Base-by-base conservation (phyloP, 768 basidiomycete species). In the Boletellus sp. region DNA sequence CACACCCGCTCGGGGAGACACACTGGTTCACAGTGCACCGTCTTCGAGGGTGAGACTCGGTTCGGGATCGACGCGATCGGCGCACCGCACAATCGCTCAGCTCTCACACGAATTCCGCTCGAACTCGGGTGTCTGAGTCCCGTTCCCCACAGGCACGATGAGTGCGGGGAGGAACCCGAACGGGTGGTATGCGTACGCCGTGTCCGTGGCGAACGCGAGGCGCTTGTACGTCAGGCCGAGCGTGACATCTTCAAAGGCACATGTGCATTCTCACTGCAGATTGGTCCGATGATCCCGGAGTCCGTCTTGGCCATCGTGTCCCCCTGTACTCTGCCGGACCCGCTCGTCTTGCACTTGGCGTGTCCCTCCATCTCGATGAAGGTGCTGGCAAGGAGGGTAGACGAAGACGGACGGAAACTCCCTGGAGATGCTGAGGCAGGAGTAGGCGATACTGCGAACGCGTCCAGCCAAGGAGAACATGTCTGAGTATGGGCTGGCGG, bases 231-330 rank as follows among this genome's bases (percentile, higher is more conserved):
- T 55, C 37, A 68, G 54, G 1, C 38, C 68, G 24, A 68, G 66
- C 0, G 66, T 69, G 42, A 68, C n/a, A n/a, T n/a, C n/a, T n/a
- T 3, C 70, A 77, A 42, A 83, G 81, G 0, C 68, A 73, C 9
- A 78, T 94, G 59, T 80, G 76, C 43, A 72, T 92, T 10, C 61
- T 96, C n/a, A 76, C 92, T 0, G 93, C 93, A 0, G 89, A 94
- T 54, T 96, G 94, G 93, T 94, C 93, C 52, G 89, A 94, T 57
- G 90, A 93, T 56, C 76, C 77, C 3, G n/a, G n/a, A n/a, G 75
- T 87, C 20, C 74, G 79, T 13, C 71, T 90, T 13, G 82, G 80
- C 4, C 66, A 76, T 12, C 68, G 68, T 8, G 66, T 88, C 9
- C 73, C 62, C 0, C 70, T 76, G n/a, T 91, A 87, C 55, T 72